phyloP scores from a whole-genome alignment of 2,329 filamentous ascomycete species.

The Aureobasidium subglaciale region DNA sequence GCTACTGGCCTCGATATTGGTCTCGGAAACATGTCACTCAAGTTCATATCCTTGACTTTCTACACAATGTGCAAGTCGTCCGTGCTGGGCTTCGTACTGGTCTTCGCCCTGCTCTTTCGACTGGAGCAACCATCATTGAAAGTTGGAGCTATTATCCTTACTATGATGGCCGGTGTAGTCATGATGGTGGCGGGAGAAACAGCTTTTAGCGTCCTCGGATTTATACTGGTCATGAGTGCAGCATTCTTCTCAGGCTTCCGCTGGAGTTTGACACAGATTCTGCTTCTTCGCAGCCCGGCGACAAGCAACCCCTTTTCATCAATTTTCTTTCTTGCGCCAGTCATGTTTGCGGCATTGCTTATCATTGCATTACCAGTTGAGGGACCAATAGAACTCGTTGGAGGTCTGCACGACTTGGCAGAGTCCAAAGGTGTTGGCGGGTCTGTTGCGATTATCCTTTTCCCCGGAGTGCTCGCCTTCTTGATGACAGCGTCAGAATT shows the following conservation, averaged over 20 bases:
- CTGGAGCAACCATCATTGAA: conserved; percentile 82
- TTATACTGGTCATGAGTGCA: conserved; percentile 84
- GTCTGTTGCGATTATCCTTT: conserved; percentile 69
- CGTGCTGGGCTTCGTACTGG: conserved; percentile 84
- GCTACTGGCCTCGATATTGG: conserved; percentile 95
- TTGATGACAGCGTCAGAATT: conserved; percentile 97
- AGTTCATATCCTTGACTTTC: conserved; percentile 94
- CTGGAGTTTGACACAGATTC: conserved; percentile 96
- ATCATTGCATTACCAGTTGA: conserved; percentile 80
- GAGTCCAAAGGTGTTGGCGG: conserved; percentile 60
- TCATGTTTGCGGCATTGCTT: conserved; percentile 86
- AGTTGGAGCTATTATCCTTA: conserved; percentile 76
- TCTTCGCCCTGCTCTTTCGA: conserved; percentile 91
- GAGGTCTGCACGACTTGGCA: conserved; percentile 58
- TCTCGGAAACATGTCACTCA: conserved; percentile 88
- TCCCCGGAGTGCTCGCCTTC: conserved; percentile 86
- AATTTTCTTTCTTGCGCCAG: conserved; percentile 93
- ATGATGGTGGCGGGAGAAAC: conserved; percentile 98
- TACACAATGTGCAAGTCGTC: conserved; percentile 99
- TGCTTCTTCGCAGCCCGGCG: conserved; percentile 85
- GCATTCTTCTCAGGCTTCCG: conserved; percentile 95
- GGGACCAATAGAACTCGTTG: conserved; percentile 60
- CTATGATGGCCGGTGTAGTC: conserved; percentile 88
- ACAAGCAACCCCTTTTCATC: conserved; percentile 95
- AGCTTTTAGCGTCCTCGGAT: conserved; percentile 78